These are phyloP conservation scores for Eucalyptus pumila DNA, from an alignment of 345 rosid species.

Conservation along the genomic window DNA sequence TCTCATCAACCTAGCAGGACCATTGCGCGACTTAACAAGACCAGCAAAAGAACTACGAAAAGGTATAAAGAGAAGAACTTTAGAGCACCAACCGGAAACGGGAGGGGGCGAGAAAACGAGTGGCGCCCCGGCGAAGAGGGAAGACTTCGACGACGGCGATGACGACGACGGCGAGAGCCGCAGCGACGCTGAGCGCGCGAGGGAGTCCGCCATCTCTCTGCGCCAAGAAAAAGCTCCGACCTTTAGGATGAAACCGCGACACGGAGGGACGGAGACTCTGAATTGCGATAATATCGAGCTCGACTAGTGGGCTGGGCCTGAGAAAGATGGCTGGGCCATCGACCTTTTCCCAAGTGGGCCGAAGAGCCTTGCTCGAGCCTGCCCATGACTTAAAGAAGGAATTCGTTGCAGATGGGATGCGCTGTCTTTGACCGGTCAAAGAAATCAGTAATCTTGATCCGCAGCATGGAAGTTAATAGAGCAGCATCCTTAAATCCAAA, in stretches of 20 bases:
- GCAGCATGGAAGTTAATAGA: background rate
- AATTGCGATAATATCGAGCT: background rate
- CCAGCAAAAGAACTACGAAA: background rate
- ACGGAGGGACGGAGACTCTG: background rate
- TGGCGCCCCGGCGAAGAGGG: constrained; percentile 16
- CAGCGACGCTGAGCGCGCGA: background rate
- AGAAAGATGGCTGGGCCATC: background rate
- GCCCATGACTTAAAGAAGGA: background rate
- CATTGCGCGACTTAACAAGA: background rate
- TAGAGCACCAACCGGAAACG: constrained; percentile 14
- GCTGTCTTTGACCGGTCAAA: background rate
- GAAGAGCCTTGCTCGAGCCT: background rate
- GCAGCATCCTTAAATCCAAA: background rate
- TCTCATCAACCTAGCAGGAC: background rate
- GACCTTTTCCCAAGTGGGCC: background rate
- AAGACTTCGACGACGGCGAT: constrained; percentile 8
- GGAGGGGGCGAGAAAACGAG: constrained; percentile 19
- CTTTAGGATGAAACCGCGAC: background rate
- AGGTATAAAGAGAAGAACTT: background rate
- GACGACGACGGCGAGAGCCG: constrained; percentile 17
- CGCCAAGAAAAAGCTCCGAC: background rate
- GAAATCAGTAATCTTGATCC: background rate
- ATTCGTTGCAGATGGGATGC: background rate
- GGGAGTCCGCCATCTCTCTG: background rate
- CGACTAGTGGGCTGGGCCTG: background rate